Conservation (phyloP, 371 early-diverging fungal species). For the Capillidium heterosporum region DNA sequence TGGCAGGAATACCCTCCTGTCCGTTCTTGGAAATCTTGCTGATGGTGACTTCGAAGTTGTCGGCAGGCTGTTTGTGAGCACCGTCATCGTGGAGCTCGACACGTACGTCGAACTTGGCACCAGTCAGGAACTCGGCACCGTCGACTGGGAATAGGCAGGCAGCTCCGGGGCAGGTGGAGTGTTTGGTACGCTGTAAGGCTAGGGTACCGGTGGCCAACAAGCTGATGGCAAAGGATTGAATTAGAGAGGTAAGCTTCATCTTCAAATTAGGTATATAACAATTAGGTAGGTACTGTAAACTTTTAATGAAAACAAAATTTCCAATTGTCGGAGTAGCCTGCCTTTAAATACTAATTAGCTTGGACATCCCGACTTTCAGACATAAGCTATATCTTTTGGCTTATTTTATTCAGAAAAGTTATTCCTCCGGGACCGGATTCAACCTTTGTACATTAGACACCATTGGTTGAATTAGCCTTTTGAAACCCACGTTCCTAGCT, state of each 20-base stretch:
- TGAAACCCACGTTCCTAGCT: no score
- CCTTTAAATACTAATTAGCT: no score
- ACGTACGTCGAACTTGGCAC: constrained; percentile 30
- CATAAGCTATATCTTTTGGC: no score
- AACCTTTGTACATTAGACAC: no score
- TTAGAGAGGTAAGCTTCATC: background rate
- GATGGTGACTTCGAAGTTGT: constrained; percentile 5
- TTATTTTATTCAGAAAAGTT: no score
- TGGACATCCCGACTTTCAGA: no score
- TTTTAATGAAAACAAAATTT: no score
- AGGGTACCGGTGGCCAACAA: background rate
- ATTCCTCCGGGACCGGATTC: no score
- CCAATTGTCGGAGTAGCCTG: no score
- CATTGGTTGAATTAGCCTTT: no score
- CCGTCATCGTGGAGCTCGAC: constrained; percentile 37
- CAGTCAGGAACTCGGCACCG: constrained; percentile 29
- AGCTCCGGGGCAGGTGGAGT: background rate
- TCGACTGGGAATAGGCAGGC: background rate
- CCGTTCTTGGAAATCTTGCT: constrained; percentile 11
- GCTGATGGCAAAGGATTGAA: background rate
- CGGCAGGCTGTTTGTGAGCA: constrained; percentile 12
- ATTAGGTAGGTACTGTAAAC: no score
- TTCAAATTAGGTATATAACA: no score
- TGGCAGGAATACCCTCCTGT: constrained; percentile 9
- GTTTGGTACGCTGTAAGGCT: background rate